A percentile compares a stretch with the other conserved stretches of the same genome.
Evolutionary conservation across 805 yeast species (phyloP).

Genomic region (Starmera amethionina): DNA sequence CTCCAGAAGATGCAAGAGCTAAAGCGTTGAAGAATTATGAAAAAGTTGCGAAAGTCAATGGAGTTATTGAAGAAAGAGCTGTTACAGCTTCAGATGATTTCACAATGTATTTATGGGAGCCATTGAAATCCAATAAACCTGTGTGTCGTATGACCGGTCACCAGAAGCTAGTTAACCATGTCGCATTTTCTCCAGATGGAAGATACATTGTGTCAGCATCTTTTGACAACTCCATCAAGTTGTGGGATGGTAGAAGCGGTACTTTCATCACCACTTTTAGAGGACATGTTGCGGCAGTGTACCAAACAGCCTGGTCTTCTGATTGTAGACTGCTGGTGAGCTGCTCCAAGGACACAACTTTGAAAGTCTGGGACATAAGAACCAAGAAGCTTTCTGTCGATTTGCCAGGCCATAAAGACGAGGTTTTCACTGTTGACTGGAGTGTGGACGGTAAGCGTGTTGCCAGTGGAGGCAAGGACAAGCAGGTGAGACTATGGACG

Average conservation of each 20-base stretch:
- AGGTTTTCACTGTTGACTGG: slow-evolving; percentile 97
- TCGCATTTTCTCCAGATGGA: slow-evolving; percentile 93
- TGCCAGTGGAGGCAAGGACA: slow-evolving; percentile 97
- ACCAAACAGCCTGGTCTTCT: slow-evolving; percentile 96
- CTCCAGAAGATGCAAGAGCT: slow-evolving; percentile 35
- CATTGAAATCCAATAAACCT: slow-evolving; percentile 70
- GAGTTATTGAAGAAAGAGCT: slow-evolving; percentile 69
- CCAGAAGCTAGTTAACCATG: slow-evolving; percentile 93
- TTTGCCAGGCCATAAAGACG: slow-evolving; percentile 93
- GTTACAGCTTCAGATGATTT: slow-evolving; percentile 96
- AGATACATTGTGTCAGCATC: slow-evolving; percentile 84
- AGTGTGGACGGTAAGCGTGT: slow-evolving; percentile 89
- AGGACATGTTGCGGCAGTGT: slow-evolving; percentile 97
- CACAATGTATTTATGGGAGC: slow-evolving; percentile 97
- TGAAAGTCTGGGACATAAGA: slow-evolving; percentile 92
- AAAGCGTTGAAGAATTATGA: slow-evolving; percentile 45
- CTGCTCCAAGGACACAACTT: slow-evolving; percentile 91
- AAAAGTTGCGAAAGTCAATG: slow-evolving; percentile 44
- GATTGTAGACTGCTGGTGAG: slow-evolving; percentile 87
- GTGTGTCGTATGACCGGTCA: slow-evolving; percentile 94
- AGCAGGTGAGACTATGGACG: slow-evolving; percentile 91
- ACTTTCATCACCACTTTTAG: slow-evolving; percentile 82
- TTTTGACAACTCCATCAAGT: slow-evolving; percentile 87
- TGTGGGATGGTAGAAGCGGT: slow-evolving; percentile 95
- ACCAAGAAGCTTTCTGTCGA: slow-evolving; percentile 79